phyloP scores from a whole-genome alignment of 2,329 filamentous ascomycete species.

The Penicillium expansum region DNA sequence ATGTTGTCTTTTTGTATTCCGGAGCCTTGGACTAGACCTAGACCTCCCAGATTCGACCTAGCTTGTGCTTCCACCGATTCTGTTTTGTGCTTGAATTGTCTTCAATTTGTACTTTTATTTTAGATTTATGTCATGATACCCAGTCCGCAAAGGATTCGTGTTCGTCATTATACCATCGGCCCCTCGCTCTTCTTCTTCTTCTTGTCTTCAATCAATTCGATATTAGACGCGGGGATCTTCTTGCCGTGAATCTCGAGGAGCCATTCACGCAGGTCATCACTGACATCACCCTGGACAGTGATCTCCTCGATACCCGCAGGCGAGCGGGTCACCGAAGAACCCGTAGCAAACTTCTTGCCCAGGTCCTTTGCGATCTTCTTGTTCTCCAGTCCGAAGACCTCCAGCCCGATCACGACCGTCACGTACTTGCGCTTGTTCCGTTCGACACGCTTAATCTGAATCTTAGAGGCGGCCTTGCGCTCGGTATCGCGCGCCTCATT shows the following conservation, averaged over 20 bases:
- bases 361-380: slow-evolving; percentile 97
- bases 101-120: slow-evolving; percentile 16
- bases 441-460: slow-evolving; percentile 95
- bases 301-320: slow-evolving; percentile 89
- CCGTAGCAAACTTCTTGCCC: slow-evolving; percentile 97
- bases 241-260: slow-evolving; percentile 77
- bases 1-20: neutral
- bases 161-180: slow-evolving; percentile 14
- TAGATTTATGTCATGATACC: slow-evolving; percentile 28
- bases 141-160: slow-evolving; percentile 16
- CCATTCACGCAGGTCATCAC: slow-evolving; percentile 90
- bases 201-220: slow-evolving; percentile 93
- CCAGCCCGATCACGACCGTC: slow-evolving; percentile 84
- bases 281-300: slow-evolving; percentile 94
- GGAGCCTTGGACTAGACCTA: neutral
- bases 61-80: neutral
- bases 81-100: slow-evolving; percentile 8
- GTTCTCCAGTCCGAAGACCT: slow-evolving; percentile 84
- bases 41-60: neutral
- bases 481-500: slow-evolving; percentile 80
- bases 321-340: slow-evolving; percentile 85
- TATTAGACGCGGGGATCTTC: slow-evolving; percentile 89
- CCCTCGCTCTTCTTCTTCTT: slow-evolving; percentile 68
- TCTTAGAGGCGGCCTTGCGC: slow-evolving; percentile 74
- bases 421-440: slow-evolving; percentile 98